Evolutionary conservation across 805 yeast genomes (phyloP), one percentile per base, ranked within the genome.

Genomic region (Jamesozyma rosinii): DNA sequence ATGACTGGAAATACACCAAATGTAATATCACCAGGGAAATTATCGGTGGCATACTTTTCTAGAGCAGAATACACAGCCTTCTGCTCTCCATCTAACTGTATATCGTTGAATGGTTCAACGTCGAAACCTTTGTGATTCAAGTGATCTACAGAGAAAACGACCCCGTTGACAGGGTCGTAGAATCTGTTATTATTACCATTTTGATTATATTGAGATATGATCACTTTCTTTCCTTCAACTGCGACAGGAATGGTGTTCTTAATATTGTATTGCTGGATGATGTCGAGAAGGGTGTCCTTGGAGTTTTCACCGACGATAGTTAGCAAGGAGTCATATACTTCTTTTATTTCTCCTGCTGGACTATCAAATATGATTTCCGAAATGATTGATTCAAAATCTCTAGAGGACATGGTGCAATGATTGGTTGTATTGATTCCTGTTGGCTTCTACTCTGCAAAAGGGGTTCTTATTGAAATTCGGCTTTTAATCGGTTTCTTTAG

Each of bases 61-160:
- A 66, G 47, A n/a, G 40, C 34, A 8, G 54, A 51, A 1, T 46
- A 47, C 20, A 54, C 41, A 1, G 52, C 33, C 8, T 50, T 33
- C 15, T 56, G 59, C 5, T 38, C 51, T 6, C 48, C 50, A 19
- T 37, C 48, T 37, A 53, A 47, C 8, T 42, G 50, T 3, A 27
- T 21, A 11, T 11, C 9, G n/a, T 46, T 34, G 8, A 50, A 49
- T 1, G 63, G 53, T 48, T 79, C 85, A 29, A 79, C 53, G 49
- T 79, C 83, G 36, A 75, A 67, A 14, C 75, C 79, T 41, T 56
- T 63, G 43, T 66, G 66, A 5, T 65, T 59, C 9, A 69, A 57
- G 48, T 79, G 75, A 57, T 83, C 84, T 38, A 82, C 76, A 44
- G 76, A 75, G 58, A 82, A 81, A 34, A 67, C 59, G 41, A 71